These are phyloP conservation scores for Bullera alba DNA, from an alignment of 768 basidiomycete species.

Conservation along the genomic window DNA sequence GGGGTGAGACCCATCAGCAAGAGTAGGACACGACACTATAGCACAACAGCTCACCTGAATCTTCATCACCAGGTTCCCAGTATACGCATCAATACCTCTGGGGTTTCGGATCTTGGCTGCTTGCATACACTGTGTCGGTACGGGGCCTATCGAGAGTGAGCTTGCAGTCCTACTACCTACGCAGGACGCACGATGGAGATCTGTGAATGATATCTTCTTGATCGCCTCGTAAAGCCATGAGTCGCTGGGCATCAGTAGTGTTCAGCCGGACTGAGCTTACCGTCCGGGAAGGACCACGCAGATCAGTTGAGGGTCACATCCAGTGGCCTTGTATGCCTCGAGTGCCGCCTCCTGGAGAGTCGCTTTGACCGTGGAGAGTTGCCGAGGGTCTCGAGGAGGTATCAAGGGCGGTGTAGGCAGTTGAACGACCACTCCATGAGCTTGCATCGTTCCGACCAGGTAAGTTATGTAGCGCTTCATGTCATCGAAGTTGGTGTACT, in stretches of 20 bases:
- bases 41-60: slow-evolving; percentile 27
- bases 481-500: slow-evolving; percentile 19
- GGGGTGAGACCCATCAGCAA: neutral
- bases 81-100: slow-evolving; percentile 37
- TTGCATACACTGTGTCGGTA: slow-evolving; percentile 45
- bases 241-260: slow-evolving; percentile 19
- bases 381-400: slow-evolving; percentile 25
- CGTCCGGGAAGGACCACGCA: slow-evolving; percentile 37
- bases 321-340: slow-evolving; percentile 26
- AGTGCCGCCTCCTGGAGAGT: slow-evolving; percentile 30
- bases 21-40: neutral
- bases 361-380: slow-evolving; percentile 2
- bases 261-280: slow-evolving; percentile 7
- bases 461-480: slow-evolving; percentile 34
- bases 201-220: slow-evolving; percentile 35
- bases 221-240: slow-evolving; percentile 42
- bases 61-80: slow-evolving; percentile 41
- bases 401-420: slow-evolving; percentile 27
- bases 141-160: slow-evolving; percentile 20
- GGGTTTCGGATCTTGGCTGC: slow-evolving; percentile 34
- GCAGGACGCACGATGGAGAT: slow-evolving; percentile 23
- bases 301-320: slow-evolving; percentile 39
- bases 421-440: slow-evolving; percentile 24
- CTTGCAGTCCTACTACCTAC: neutral
- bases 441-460: slow-evolving; percentile 12